These are phyloP conservation scores for Diplodia intermedia DNA, from an alignment of 2,329 filamentous ascomycete genomes.

Conservation along the genomic window DNA sequence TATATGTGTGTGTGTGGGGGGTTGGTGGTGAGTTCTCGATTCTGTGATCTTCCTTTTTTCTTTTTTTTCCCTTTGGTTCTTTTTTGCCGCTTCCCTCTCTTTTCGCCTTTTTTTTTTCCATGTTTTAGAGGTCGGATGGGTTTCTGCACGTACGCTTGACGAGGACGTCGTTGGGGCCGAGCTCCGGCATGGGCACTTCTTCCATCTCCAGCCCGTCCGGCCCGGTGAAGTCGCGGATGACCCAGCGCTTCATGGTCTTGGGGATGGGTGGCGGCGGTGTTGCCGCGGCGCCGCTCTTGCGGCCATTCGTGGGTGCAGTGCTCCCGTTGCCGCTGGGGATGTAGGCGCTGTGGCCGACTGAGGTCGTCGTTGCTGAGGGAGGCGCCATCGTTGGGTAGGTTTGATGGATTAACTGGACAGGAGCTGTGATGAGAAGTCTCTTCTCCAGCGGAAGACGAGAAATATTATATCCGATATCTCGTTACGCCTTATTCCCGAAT, in stretches of 20 bases:
- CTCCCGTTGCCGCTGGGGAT: not conserved
- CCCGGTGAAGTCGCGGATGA: conserved; percentile 15
- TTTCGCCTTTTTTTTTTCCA: not conserved
- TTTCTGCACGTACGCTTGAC: conserved; percentile 61
- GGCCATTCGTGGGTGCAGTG: not conserved
- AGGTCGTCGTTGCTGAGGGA: not conserved
- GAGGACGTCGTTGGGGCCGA: conserved; percentile 74
- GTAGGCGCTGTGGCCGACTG: not conserved
- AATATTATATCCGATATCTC: not conserved
- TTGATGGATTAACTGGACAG: not conserved
- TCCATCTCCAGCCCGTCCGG: conserved; percentile 38
- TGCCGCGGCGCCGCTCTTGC: not conserved
- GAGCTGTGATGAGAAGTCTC: not conserved
- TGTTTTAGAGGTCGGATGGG: not conserved
- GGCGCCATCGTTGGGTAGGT: not conserved
- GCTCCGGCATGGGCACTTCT: conserved; percentile 60
- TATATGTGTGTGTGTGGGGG: conserved; percentile 34
- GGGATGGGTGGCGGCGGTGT: not conserved
- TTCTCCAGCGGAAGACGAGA: not conserved
- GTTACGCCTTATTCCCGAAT: not conserved
- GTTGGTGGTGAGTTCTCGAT: not conserved
- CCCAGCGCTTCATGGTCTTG: conserved; percentile 14
- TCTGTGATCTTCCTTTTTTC: not conserved
- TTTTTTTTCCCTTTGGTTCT: not conserved
- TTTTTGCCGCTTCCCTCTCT: not conserved